Percentiles rank a stretch among this genome's conserved stretches.
phyloP scores from a whole-genome alignment of 2,329 filamentous ascomycete genomes.

The Colletotrichum sp. region DNA sequence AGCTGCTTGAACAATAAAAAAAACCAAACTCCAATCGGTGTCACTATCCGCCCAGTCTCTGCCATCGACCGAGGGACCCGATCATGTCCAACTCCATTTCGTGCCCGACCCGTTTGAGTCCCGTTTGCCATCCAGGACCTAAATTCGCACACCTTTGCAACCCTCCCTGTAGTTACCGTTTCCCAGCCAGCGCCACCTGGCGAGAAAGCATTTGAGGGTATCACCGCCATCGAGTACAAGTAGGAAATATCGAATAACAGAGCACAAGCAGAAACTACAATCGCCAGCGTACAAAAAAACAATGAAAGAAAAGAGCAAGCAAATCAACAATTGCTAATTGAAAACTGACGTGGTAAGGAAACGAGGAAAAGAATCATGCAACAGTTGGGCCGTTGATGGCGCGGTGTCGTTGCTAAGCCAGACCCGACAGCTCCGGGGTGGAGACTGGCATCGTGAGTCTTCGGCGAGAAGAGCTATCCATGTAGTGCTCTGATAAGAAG shows the following conservation, averaged over 20 bases:
- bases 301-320: neutral
- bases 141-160: neutral
- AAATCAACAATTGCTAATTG: neutral
- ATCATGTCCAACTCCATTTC: neutral
- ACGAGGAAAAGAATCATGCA: neutral
- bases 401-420: neutral
- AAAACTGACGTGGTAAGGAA: neutral
- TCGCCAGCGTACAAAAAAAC: conserved; percentile 1
- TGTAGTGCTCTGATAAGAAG: neutral
- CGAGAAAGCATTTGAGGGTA: conserved; percentile 19
- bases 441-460: neutral
- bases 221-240: conserved; percentile 3
- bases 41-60: neutral
- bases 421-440: neutral
- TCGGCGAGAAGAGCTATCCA: conserved; percentile 1
- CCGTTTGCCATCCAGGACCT: conserved; percentile 16
- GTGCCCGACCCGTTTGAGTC: neutral
- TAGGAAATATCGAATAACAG: neutral
- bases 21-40: conserved; percentile 5
- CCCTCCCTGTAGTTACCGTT: neutral
- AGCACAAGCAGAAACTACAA: neutral
- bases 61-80: neutral
- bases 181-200: conserved; percentile 21
- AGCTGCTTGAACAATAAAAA: neutral
- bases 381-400: conserved; percentile 1